Percentiles rank a stretch among this genome's conserved stretches.
phyloP scores from a whole-genome alignment of 441 rosid species.

The Melastoma candidum region DNA sequence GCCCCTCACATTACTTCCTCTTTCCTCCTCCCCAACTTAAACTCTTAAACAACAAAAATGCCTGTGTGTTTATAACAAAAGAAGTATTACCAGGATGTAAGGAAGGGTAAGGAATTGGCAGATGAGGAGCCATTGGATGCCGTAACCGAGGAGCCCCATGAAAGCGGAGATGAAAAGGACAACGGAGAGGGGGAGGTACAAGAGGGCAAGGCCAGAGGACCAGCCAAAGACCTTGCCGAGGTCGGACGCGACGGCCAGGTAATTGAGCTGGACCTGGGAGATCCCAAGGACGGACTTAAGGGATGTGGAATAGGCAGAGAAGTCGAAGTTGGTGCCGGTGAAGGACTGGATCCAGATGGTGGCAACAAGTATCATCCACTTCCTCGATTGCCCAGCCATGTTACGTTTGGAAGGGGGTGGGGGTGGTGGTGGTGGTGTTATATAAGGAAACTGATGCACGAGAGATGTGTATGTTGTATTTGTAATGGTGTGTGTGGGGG shows the following conservation, averaged over 20 bases:
- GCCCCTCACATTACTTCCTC: too few species aligned
- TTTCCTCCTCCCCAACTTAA: too few species aligned
- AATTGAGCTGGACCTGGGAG: conserved; percentile 79
- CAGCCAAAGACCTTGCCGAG: conserved; percentile 86
- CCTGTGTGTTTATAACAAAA: too few species aligned
- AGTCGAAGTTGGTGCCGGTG: conserved; percentile 92
- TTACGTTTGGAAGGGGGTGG: background rate
- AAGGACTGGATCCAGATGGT: conserved; percentile 91
- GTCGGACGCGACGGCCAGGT: conserved; percentile 87
- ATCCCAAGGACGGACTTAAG: conserved; percentile 63
- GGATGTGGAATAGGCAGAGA: conserved; percentile 70
- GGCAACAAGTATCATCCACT: conserved; percentile 81
- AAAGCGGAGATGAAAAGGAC: conserved; percentile 70
- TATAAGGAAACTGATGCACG: too few species aligned
- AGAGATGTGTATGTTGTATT: too few species aligned
- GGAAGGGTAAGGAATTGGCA: conserved; percentile 55
- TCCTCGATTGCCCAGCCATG: conserved; percentile 76
- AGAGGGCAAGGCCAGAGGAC: conserved; percentile 78
- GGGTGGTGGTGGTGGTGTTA: background rate
- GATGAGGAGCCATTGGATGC: conserved; percentile 78
- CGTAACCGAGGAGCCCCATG: conserved; percentile 77
- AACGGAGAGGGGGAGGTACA: conserved; percentile 56
- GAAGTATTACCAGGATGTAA: conserved; percentile 39
- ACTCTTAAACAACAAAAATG: too few species aligned
- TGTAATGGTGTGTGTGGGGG: too few species aligned